Conservation (phyloP, 2,329 filamentous ascomycete genomes). For the Fusarium compactum region DNA sequence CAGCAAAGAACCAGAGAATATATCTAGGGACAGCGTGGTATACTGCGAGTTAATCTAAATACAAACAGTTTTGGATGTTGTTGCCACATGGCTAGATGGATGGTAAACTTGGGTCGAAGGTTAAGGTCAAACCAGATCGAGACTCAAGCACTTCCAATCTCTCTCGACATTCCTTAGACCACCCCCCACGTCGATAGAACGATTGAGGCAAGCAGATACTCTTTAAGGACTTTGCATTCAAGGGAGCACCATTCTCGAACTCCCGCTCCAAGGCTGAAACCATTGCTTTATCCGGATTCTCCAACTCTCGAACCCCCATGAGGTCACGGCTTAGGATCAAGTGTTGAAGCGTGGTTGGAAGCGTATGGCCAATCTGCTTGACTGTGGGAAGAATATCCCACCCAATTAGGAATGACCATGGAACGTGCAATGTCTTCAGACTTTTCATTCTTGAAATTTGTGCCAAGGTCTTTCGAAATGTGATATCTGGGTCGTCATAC, state of each 20-base stretch:
- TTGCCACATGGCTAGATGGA: too few species aligned
- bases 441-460: background rate
- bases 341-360: background rate
- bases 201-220: background rate
- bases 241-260: background rate
- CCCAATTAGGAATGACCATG: background rate
- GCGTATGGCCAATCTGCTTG: background rate
- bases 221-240: background rate
- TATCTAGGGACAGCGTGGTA: too few species aligned
- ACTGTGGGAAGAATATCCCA: rapidly evolving
- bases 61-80: too few species aligned
- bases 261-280: background rate
- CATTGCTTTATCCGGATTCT: background rate
- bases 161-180: background rate
- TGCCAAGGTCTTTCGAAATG: background rate
- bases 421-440: background rate
- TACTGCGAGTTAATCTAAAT: too few species aligned
- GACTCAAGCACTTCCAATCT: background rate
- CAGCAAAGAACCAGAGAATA: too few species aligned
- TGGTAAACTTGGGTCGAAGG: background rate
- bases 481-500: background rate
- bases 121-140: background rate
- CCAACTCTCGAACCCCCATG: background rate
- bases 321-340: background rate
- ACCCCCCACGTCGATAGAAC: rapidly evolving